Base-by-base conservation (phyloP, 2,329 filamentous ascomycete genomes). In the Penicillium sp. region DNA sequence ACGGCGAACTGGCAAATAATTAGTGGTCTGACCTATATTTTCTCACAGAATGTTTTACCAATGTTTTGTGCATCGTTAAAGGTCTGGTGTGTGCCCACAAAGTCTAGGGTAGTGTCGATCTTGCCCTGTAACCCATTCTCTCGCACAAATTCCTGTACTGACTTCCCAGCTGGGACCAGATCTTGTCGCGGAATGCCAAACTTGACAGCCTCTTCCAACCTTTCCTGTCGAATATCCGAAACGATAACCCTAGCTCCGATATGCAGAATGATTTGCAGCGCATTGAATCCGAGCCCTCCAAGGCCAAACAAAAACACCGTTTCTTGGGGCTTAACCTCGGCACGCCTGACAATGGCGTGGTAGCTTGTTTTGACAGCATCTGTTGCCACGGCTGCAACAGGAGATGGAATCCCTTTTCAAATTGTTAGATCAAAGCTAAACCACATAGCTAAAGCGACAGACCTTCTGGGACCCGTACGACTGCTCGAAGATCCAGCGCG, bases 31-130 rank as follows among this genome's bases (percentile, higher is more conserved):
- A 43, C 2, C n/a, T 7, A 13, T 2, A 34, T n/a, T 29, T 5
- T 2, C 7, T 42, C n/a, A 10, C 3, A n/a, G n/a, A n/a, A n/a
- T n/a, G n/a, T n/a, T n/a, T n/a, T 32, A 44, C 41, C 27, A 14
- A 44, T 44, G 7, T 23, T 44, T 4, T 44, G 41, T 9, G 71
- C 70, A 64, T 75, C 73, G 4, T 63, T 53, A 51, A 75, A 74
- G 0, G 73, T 75, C 58, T 75, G 72, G 27, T 69, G 60, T 16
- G 61, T 69, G 1, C 71, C 70, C 4, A 70, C 70, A 59, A 73
- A 72, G 47, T 72, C 70, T 29, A 71, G 43, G 4, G 69, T 65
- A 0, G 59, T 69, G 65, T 55, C 71, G 58, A 41, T 70, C 63
- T 50, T 65, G 53, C 43, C 52, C 39, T 59, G 39, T 7, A 70